Percentiles rank a stretch among this genome's conserved stretches.
These are phyloP conservation scores for Cutaneotrichosporon arboriforme DNA, from an alignment of 1,284 basidiomycete species.

Conservation along the genomic window DNA sequence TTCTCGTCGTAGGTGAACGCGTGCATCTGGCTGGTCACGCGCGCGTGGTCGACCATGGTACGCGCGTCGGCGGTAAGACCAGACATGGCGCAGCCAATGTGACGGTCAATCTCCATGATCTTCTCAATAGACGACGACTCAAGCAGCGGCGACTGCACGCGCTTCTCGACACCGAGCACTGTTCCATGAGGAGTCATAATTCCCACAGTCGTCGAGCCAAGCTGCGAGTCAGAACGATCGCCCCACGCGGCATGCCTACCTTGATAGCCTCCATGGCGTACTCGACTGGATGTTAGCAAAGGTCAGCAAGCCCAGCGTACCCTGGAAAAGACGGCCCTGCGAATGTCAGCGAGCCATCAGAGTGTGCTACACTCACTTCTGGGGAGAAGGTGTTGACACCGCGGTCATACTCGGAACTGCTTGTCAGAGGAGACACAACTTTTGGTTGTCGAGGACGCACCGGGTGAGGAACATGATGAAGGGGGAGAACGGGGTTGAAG, in stretches of 20 bases:
- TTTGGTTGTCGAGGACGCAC: conserved; percentile 30
- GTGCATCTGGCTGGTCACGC: conserved; percentile 94
- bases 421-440: conserved; percentile 3
- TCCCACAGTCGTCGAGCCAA: conserved; percentile 96
- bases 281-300: conserved; percentile 62
- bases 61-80: conserved; percentile 96
- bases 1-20: conserved; percentile 93
- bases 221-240: conserved; percentile 55
- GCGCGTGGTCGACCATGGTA: conserved; percentile 99
- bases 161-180: conserved; percentile 95
- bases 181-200: conserved; percentile 81
- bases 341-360: conserved; percentile 15
- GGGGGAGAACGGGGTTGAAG: neutral
- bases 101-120: conserved; percentile 98
- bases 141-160: conserved; percentile 92
- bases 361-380: conserved; percentile 55
- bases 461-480: conserved; percentile 46
- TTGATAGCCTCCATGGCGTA: conserved; percentile 99
- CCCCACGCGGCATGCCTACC: conserved; percentile 56
- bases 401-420: conserved; percentile 60
- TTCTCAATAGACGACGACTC: conserved; percentile 97
- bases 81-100: conserved; percentile 97
- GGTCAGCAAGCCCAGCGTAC: conserved; percentile 26
- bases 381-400: conserved; percentile 99
- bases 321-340: conserved; percentile 52